Evolutionary conservation across 768 basidiomycete genomes (phyloP), one percentile per base, ranked within the genome.

Genomic region (Pisolithus sp.): DNA sequence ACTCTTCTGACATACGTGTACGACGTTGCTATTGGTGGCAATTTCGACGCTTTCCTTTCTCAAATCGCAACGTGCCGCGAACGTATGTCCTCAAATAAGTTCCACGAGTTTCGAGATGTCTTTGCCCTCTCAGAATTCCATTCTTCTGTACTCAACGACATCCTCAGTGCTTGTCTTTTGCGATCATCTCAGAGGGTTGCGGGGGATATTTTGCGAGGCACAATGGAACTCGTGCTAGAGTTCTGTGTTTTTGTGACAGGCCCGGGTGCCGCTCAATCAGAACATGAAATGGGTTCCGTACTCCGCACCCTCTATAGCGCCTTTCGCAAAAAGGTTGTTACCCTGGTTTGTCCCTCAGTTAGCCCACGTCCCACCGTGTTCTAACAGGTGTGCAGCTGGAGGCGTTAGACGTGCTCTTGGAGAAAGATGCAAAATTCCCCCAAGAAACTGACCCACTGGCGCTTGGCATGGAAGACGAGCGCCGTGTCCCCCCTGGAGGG

Each of bases 21-120:
- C 50, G 89, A 92, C 64, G 80, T 79, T n/a, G 92, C 82, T 2
- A 90, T 95, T 52, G 78, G 82, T 12, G 81, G 80, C 26, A 85
- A 88, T 60, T 87, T 90, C 57, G 81, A 84, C 53, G 73, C 77
- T 1, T 91, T 94, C 70, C 64, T 89, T 36, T 65, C 65, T 9
- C 71, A 68, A 43, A 62, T 68, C 24, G 7, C 61, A 76, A 31
- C 63, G 63, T 34, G 59, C 63, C 50, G 62, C 45, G 54, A 60
- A 49, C 46, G 52, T 34, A 48, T 51, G 44, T 49, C 49, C 15
- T 55, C 57, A 6, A 58, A 62, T 23, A 41, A 52, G 7, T 53
- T 51, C 31, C 38, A 41, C 21, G 62, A 54, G 21, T 86, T 86
- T 57, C 70, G 76, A n/a, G 88, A 91, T 54, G 81, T 90, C 6